A percentile compares a stretch with the other conserved stretches of the same genome.
Conservation (phyloP, 768 basidiomycete species). For the Trametes cingulata region DNA sequence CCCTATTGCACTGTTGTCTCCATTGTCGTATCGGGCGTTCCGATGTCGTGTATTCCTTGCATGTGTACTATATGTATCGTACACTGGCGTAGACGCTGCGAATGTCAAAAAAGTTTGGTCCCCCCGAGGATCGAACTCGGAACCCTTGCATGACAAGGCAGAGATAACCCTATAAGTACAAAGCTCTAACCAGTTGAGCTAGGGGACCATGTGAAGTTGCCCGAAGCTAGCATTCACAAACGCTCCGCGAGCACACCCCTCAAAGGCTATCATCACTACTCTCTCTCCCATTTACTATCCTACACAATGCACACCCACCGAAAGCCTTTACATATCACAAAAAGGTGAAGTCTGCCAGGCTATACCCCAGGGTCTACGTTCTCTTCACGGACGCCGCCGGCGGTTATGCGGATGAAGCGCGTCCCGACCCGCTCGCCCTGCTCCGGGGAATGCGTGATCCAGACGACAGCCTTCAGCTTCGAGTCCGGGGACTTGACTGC, state of each 20-base stretch:
- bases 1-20: too few relatives aligned
- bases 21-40: too few relatives aligned
- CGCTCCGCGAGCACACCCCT: too few relatives aligned
- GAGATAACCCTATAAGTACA: conserved; percentile 59
- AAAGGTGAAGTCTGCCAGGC: conserved; percentile 31
- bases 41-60: too few relatives aligned
- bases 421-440: conserved; percentile 77
- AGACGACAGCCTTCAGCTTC: conserved; percentile 70
- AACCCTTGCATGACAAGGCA: conserved; percentile 52
- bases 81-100: neutral
- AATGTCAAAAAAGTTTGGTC: conserved; percentile 36
- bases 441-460: conserved; percentile 88
- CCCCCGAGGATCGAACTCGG: conserved; percentile 65
- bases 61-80: too few relatives aligned
- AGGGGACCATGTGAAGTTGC: conserved; percentile 43
- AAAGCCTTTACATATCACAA: too few relatives aligned
- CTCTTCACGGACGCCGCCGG: conserved; percentile 31
- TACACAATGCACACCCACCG: too few relatives aligned
- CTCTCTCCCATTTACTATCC: too few relatives aligned
- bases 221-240: too few relatives aligned
- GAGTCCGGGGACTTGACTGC: conserved; percentile 51
- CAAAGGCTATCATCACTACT: too few relatives aligned
- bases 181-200: conserved; percentile 64
- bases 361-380: conserved; percentile 17
- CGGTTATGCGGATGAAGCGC: conserved; percentile 51